These are phyloP conservation scores for Thraustochytrium sp. DNA, from an alignment of 352 stramenopile genomes.

Conservation along the genomic window DNA sequence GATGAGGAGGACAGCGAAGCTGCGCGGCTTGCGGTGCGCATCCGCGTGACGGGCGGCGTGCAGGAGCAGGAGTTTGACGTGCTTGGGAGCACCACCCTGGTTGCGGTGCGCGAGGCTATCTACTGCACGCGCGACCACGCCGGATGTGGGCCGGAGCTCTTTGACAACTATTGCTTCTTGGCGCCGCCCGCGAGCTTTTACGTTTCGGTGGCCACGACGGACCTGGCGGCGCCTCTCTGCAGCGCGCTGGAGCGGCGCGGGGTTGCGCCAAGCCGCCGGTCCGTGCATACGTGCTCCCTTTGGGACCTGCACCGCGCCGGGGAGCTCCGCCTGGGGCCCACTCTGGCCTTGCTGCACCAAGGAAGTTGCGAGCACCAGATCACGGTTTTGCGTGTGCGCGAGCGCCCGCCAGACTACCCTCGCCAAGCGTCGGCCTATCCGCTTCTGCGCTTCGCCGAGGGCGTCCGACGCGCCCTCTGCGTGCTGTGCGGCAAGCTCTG, in stretches of 20 bases:
- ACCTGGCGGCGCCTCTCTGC: neutral
- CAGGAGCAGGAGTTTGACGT: slow-evolving; percentile 37
- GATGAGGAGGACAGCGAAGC: neutral
- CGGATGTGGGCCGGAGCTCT: neutral
- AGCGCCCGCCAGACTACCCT: neutral
- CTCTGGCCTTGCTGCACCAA: neutral
- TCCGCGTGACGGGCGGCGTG: neutral
- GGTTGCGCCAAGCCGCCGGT: neutral
- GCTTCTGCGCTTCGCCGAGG: neutral
- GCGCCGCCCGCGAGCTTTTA: neutral
- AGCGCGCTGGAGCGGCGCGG: neutral
- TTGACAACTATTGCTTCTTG: slow-evolving; percentile 26
- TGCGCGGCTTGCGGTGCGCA: neutral
- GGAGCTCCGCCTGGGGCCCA: neutral
- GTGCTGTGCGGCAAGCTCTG: slow-evolving; percentile 6
- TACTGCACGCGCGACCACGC: slow-evolving; percentile 5
- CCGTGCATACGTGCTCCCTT: neutral
- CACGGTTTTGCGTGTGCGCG: neutral
- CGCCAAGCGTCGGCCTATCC: neutral
- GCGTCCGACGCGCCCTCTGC: neutral
- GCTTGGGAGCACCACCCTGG: neutral
- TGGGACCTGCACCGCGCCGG: neutral
- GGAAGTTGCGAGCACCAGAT: slow-evolving; percentile 18
- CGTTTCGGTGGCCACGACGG: neutral
- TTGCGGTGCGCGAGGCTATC: neutral